Percentiles rank a stretch among this genome's conserved stretches.
Conservation (phyloP, 1,284 basidiomycete species). For the Grifola frondosa region DNA sequence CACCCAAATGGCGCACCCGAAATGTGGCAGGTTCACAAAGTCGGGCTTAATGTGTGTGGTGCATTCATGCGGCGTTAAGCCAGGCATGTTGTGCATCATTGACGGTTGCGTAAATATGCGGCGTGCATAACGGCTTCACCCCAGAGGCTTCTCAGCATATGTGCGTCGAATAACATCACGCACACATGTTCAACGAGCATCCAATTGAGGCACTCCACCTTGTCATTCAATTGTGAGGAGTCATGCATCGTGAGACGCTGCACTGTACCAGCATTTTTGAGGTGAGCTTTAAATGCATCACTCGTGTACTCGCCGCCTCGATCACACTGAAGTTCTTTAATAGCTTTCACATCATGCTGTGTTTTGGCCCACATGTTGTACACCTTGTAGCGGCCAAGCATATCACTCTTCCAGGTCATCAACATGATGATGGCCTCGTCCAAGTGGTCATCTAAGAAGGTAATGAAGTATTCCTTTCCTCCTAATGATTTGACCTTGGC, state of each 20-base stretch:
- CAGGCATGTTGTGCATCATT: constrained; percentile 29
- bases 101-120: constrained; percentile 34
- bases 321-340: constrained; percentile 18
- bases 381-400: constrained; percentile 18
- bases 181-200: constrained; percentile 24
- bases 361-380: constrained; percentile 21
- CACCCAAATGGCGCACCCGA: constrained; percentile 6
- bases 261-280: constrained; percentile 9
- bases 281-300: constrained; percentile 11
- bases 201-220: constrained; percentile 38
- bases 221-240: constrained; percentile 39
- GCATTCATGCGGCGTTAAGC: constrained; percentile 31
- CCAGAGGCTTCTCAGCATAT: constrained; percentile 38
- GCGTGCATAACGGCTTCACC: constrained; percentile 38
- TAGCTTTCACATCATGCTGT: constrained; percentile 5
- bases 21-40: constrained; percentile 16
- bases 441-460: constrained; percentile 27
- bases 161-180: constrained; percentile 22
- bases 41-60: constrained; percentile 28
- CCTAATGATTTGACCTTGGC: constrained; percentile 27
- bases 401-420: constrained; percentile 24
- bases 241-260: constrained; percentile 21
- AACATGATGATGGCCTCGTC: constrained; percentile 20
- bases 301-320: constrained; percentile 21
- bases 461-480: constrained; percentile 24